Percentiles rank a stretch among this genome's conserved stretches.
These are phyloP conservation scores for Calcarisporium arbuscula DNA, from an alignment of 2,329 filamentous ascomycete genomes.

Conservation along the genomic window DNA sequence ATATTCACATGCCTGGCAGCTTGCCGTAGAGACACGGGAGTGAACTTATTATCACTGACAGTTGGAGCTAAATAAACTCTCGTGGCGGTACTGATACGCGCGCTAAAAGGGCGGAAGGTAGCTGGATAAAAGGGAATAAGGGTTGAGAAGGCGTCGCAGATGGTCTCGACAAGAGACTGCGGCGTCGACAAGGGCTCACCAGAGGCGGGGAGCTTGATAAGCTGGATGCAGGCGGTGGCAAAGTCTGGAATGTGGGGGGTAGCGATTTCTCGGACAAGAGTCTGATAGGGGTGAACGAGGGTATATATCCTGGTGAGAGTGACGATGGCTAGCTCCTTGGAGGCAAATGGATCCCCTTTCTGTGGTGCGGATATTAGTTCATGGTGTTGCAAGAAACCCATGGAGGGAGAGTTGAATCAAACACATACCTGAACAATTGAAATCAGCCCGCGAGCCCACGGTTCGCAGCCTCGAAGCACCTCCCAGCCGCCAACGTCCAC, in stretches of 20 bases:
- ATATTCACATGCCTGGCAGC: conserved; percentile 61
- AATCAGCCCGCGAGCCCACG: conserved; percentile 74
- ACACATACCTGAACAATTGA: conserved; percentile 64
- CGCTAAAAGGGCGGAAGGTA: conserved; percentile 69
- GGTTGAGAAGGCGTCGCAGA: conserved; percentile 64
- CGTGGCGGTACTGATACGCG: conserved; percentile 59
- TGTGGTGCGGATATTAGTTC: conserved; percentile 25
- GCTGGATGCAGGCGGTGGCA: conserved; percentile 64
- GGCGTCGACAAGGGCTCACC: conserved; percentile 24
- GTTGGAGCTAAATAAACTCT: conserved; percentile 59
- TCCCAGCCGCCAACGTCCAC: conserved; percentile 84
- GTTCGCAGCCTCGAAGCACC: conserved; percentile 62
- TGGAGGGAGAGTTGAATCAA: neutral
- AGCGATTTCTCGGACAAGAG: conserved; percentile 78
- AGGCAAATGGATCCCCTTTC: conserved; percentile 70
- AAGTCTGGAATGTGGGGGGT: conserved; percentile 75
- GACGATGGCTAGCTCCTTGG: conserved; percentile 71
- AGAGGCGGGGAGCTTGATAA: conserved; percentile 43
- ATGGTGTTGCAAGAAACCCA: too few relatives aligned
- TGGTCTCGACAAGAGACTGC: conserved; percentile 52
- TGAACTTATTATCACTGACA: conserved; percentile 39
- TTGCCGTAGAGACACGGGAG: conserved; percentile 46
- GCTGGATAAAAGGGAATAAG: conserved; percentile 77
- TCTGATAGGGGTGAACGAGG: conserved; percentile 75
- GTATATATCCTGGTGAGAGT: conserved; percentile 78